Evolutionary conservation across 495 filamentous ascomycete genomes (phyloP).

Genomic region (Aspergillus nanangensis): DNA sequence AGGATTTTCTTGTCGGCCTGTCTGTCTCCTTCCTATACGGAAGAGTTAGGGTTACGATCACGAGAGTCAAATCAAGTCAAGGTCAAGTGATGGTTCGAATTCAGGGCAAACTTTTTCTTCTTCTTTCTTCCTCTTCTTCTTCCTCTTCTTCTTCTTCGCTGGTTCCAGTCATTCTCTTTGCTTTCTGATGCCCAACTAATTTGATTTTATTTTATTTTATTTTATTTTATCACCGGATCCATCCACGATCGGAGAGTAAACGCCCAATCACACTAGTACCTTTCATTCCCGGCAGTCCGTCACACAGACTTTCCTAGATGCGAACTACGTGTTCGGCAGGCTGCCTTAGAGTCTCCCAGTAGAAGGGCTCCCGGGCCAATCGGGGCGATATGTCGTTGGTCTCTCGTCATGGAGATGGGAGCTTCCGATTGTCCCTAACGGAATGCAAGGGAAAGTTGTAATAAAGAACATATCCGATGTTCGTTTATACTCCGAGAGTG

Average conservation of each 20-base stretch:
- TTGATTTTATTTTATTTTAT: no score
- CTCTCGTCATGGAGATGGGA: not conserved
- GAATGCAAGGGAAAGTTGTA: not conserved
- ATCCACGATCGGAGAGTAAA: slow-evolving; percentile 4
- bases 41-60: no score
- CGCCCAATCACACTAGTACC: slow-evolving; percentile 5
- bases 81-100: no score
- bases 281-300: slow-evolving; percentile 8
- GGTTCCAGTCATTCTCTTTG: no score
- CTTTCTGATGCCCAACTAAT: no score
- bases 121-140: no score
- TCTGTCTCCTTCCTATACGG: no score
- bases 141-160: no score
- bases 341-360: slow-evolving; percentile 3
- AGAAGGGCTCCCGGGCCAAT: slow-evolving; percentile 4
- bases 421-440: not conserved
- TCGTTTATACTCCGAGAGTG: not conserved
- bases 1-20: no score
- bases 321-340: slow-evolving; percentile 11
- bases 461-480: not conserved
- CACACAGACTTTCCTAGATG: slow-evolving; percentile 4
- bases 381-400: not conserved
- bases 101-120: no score
- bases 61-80: no score
- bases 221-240: no score